Evolutionary conservation across 441 rosid species (phyloP), one percentile per base, ranked within the genome.

Genomic region (Eutrema salsugineum): DNA sequence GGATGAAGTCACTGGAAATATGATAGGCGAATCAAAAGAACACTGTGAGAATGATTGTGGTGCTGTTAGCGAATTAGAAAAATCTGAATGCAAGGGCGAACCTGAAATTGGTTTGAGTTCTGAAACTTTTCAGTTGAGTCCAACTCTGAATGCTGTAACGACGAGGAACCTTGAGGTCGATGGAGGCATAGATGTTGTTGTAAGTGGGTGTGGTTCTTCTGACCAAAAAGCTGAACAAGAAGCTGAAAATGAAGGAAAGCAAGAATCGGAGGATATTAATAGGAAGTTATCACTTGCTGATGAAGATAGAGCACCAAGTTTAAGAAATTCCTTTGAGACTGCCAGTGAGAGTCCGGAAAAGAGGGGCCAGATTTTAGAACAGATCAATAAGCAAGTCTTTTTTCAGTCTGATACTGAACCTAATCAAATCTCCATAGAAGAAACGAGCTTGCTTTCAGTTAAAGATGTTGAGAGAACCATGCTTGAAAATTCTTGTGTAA

Each of bases 401-500:
- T 49, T 72, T 6, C 83, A 82, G 33, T 69, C 83, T 6, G 82
- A 83, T 69, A 87, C 73, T 43, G 85, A 83, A 71, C 16, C 27
- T 2, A 33, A 49, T 49, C 51, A 57, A 48, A 60, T 14, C 51
- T 11, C 68, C 63, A 27, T 51, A 27, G 65, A 70, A 48, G 73
- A 77, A 50, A 44, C 44, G 35, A 49, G 16, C 24, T 65, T 66
- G 58, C 64, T 43, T 50, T 59, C 38, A 0, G 49, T 46, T 64
- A 50, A 70, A 32, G 64, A 51, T 49, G 32, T 32, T 19, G 77
- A 65, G 43, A 24, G 46, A 47, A 22, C 17, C 59, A 39, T 42
- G 28, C 39, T 73, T 42, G 72, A 32, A 32, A n/a, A 27, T 19
- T 51, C 56, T 70, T 24, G 14, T n/a, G 49, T 59, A 36, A 28